Evolutionary conservation across 2,329 filamentous ascomycete species (phyloP), one percentile per base, ranked within the genome.

Genomic region (Westerdykella sp.): DNA sequence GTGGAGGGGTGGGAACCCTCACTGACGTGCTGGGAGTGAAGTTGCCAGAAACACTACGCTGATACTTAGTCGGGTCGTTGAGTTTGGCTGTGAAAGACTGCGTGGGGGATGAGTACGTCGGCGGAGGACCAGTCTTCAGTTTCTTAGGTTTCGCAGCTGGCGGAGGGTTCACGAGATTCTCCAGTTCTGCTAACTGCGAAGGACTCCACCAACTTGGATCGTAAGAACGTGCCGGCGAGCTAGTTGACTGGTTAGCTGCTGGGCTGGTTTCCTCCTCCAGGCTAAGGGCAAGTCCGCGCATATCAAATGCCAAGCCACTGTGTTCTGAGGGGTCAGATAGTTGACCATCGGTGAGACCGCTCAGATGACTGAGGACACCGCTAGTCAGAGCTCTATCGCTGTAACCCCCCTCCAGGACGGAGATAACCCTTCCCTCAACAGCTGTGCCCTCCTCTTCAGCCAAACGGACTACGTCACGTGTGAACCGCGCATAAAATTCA

Each of bases 321-420:
- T 54, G 50, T 34, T 62, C 60, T 25, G 65, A 68, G 41, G 49
- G 13, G 1, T 59, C 48, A 6, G 50, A 56, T 7, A 61, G 50
- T 45, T 68, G 60, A 74, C 77, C 72, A 34, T 80, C 80, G 34
- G 81, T 81, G 32, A 98, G 76, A 5, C 91, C 93, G 54, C 86
- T 87, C 14, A 98, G 65, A 66, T 98, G 93, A 63, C 90, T 95
- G 45, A 96, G 71, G 3, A 96, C 83, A 36, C 93, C 93, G 28
- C 88, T 95, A 41, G 79, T 84, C 39, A 98, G 71, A 7, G 93
- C 93, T 45, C 90, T 81, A 67, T 98, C 87, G 62, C 90, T 96
- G 62, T 98, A 98, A 0, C 93, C 93, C 25, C 93, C 93, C 68
- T 98, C 93, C 16, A 98, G 76, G 2, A 97, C 89, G 63, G 91